Evolutionary conservation across 805 yeast species (phyloP), one percentile per base, ranked within the genome.

Genomic region (Yueomyces sp.): DNA sequence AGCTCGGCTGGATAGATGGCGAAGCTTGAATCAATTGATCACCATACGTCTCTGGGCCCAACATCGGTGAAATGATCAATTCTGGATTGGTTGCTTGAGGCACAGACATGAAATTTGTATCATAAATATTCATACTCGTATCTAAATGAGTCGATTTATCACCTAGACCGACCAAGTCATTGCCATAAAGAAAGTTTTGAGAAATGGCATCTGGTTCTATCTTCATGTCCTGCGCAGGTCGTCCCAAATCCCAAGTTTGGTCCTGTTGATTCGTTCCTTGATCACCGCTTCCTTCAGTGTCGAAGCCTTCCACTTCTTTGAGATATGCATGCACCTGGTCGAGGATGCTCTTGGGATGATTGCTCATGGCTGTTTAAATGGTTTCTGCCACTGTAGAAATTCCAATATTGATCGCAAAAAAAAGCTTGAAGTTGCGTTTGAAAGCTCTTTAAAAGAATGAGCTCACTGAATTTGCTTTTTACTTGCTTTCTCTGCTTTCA

Each of bases 261-360:
- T 7, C 11, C 19, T 19, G 19, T 8, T 31, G 7, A 7, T 31
- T 11, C 5, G 37, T 34, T 11, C 12, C 37, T 34, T 9, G 8
- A n/a, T 11, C 6, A 7, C 26, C 26, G n/a, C 37, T 34, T 5
- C 12, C 37, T 11, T 7, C 7, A 9, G 6, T 9, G n/a, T 9
- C 26, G 5, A 7, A 7, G n/a, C 37, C n/a, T 11, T 34, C 26
- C 26, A n/a, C 5, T n/a, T 48, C 49, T 30, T 51, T 49, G 7
- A 51, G 34, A 38, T 46, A 51, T 12, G 47, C 51, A 34, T 56
- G 59, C 3, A 58, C 63, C 39, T 58, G 63, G 46, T 58, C 63
- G 32, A 58, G 43, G 19, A 58, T 55, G 42, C 62, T 55, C 38
- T 48, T 52, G 1, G 57, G 49, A 32, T 51, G 38, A 26, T 43